Conservation (phyloP, 2,329 filamentous ascomycete species). For the Colletotrichum agaves region DNA sequence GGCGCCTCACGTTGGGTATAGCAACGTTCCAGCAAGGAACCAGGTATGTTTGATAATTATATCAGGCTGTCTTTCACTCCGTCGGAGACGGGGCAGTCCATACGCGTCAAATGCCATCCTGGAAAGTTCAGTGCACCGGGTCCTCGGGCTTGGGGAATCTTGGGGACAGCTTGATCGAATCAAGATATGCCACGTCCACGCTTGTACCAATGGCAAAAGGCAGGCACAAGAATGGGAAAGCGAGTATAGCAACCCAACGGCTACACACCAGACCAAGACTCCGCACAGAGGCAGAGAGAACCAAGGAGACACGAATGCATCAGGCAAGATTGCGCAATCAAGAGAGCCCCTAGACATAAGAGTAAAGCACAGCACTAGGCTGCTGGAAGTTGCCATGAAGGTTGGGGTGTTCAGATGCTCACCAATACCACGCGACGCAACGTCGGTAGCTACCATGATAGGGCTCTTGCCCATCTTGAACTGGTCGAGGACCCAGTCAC, state of each 20-base stretch:
- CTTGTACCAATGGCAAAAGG: conserved; percentile 73
- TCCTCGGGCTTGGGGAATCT: conserved; percentile 68
- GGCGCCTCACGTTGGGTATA: conserved; percentile 65
- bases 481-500: conserved; percentile 99
- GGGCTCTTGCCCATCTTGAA: conserved; percentile 99
- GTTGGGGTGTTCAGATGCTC: conserved; percentile 74
- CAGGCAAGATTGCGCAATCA: conserved; percentile 92
- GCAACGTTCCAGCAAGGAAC: conserved; percentile 71
- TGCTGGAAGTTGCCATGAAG: conserved; percentile 67
- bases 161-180: conserved; percentile 76
- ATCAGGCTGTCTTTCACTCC: conserved; percentile 66
- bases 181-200: conserved; percentile 83
- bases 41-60: conserved; percentile 59
- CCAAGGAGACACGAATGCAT: conserved; percentile 85
- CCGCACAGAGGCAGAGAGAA: conserved; percentile 75
- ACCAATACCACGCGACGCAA: conserved; percentile 99
- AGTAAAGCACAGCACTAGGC: conserved; percentile 83
- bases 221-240: conserved; percentile 79
- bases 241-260: conserved; percentile 74
- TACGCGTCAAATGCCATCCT: conserved; percentile 68
- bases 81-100: conserved; percentile 68
- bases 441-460: conserved; percentile 99
- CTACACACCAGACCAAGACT: conserved; percentile 87
- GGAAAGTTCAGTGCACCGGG: conserved; percentile 63
- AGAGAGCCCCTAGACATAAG: conserved; percentile 88